Base-by-base conservation (phyloP, 805 yeast genomes). In the Pichia scutulata region DNA sequence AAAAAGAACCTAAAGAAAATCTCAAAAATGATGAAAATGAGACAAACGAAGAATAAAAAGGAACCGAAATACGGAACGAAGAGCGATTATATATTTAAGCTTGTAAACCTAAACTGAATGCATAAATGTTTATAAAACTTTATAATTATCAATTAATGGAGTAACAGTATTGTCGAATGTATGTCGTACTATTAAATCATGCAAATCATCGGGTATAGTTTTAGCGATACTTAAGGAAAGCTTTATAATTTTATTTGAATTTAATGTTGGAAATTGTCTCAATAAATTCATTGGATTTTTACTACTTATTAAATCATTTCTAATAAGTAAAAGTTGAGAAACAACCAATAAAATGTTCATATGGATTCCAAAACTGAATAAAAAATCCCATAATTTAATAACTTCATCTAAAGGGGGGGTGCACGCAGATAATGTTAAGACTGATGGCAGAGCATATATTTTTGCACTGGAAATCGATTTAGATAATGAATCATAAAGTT, bases 331-430 rank as follows among this genome's bases (percentile, higher is more conserved):
- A 22, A 89, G 68, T 62, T 87, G 96, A 2, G 97, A 92, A 9
- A 89, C 87, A 3, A 89, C 80, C 57, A 89, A 85, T 39, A 90
- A 70, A 26, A 90, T 77, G 66, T 90, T 89, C 82, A 89, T 76
- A 60, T 90, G 96, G 19, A 86, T 80, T 0, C 97, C 97, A 60
- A 87, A 89, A 4, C 97, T 95, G 66, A 89, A 85, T 58, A 89
- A 68, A 56, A 89, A 86, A 64, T 89, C 97, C 97, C 97, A 89
- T 18, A 89, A 71, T 51, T 81, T 77, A 39, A 89, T 67, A 1
- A 86, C 86, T 55, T 89, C 88, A 30, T 71, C 69, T 43, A 90
- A 70, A 0, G 96, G 90, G 10, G 95, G 95, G 7, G 95, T 88
- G 59, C 96, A 87, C 2, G 96, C 92, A 50, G 90, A 81, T 44